A percentile compares a stretch with the other conserved stretches of the same genome.
phyloP scores from a whole-genome alignment of 768 basidiomycete genomes.

The Phylloporus sp. region DNA sequence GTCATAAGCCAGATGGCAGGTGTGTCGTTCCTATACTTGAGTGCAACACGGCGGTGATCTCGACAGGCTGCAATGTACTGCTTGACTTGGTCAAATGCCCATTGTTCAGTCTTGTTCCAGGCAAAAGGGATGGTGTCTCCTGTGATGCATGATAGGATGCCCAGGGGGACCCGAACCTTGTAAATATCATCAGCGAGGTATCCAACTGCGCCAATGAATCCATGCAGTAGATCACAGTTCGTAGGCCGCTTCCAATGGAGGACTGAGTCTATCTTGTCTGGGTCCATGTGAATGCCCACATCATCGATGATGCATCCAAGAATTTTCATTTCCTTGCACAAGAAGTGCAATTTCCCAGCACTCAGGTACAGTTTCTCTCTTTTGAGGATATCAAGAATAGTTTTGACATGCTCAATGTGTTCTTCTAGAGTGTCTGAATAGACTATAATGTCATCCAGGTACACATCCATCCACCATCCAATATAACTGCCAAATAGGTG shows the following conservation, averaged over 20 bases:
- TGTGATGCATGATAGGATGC: neutral
- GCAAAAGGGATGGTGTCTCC: neutral
- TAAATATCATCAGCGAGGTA: constrained; percentile 5
- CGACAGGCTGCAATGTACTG: neutral
- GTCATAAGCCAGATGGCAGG: neutral
- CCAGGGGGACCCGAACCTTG: neutral
- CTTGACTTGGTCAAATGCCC: neutral
- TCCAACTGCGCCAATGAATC: neutral
- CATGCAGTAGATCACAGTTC: neutral
- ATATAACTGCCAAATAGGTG: constrained; percentile 1
- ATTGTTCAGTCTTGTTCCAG: neutral
- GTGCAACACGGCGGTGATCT: neutral
- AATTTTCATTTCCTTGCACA: constrained; percentile 28
- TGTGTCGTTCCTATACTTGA: neutral
- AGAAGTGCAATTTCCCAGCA: constrained; percentile 32
- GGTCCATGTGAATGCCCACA: constrained; percentile 42
- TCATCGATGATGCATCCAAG: constrained; percentile 36
- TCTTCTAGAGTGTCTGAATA: constrained; percentile 19
- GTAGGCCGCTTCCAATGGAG: constrained; percentile 10
- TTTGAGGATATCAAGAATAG: constrained; percentile 33
- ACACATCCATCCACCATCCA: neutral
- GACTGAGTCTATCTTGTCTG: constrained; percentile 38
- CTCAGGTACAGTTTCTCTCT: constrained; percentile 37
- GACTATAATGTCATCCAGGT: constrained; percentile 6
- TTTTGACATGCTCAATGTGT: constrained; percentile 27